Conservation (phyloP, 768 basidiomycete genomes). For the Russula sp. region DNA sequence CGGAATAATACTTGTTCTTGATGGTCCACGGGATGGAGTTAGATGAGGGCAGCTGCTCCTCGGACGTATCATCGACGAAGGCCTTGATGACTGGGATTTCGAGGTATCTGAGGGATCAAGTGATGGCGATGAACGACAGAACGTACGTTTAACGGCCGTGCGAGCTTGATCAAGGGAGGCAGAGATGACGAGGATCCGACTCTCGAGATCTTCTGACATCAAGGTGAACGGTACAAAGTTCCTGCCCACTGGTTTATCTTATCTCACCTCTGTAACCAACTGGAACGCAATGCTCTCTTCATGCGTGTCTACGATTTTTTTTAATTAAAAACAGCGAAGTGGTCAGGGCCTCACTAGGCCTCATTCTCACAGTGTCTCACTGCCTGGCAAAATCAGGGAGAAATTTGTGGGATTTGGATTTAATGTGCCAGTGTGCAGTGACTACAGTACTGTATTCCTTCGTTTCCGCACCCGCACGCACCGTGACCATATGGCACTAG, state of each 20-base stretch:
- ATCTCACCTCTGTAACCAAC: not conserved
- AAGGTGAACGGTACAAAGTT: not conserved
- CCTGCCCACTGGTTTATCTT: not conserved
- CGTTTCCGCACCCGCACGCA: too few relatives aligned
- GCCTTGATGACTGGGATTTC: constrained; percentile 34
- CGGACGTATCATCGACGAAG: constrained; percentile 25
- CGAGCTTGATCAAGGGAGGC: constrained; percentile 32
- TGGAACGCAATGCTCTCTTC: not conserved
- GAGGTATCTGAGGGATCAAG: constrained; percentile 5
- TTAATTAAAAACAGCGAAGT: too few relatives aligned
- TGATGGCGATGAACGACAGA: not conserved
- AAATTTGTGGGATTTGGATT: too few relatives aligned
- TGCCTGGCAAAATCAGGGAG: too few relatives aligned
- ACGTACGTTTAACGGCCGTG: constrained; percentile 34
- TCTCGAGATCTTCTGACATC: constrained; percentile 18
- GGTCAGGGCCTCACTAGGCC: too few relatives aligned
- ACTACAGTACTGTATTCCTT: too few relatives aligned
- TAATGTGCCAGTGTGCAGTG: too few relatives aligned
- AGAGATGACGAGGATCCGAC: constrained; percentile 33
- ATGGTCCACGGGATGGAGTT: constrained; percentile 67
- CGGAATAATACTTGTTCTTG: constrained; percentile 77
- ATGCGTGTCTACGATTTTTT: too few relatives aligned
- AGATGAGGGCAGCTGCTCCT: constrained; percentile 12
- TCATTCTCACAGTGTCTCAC: not conserved
- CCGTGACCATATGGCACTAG: too few relatives aligned